phyloP scores from a whole-genome alignment of 306 rosid species.

The Potentilla sterilis region DNA sequence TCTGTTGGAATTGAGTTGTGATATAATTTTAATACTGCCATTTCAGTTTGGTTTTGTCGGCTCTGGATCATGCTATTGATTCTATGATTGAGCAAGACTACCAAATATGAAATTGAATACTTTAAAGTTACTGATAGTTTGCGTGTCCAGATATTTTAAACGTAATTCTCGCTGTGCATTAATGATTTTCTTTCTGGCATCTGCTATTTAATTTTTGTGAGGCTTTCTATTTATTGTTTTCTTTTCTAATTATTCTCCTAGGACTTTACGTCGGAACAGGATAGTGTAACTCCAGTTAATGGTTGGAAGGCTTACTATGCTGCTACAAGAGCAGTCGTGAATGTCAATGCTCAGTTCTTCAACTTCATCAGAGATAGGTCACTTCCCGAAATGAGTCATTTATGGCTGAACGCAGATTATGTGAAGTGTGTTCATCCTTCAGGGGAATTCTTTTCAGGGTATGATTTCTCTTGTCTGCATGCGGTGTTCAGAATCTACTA shows the following conservation, averaged over 20 bases:
- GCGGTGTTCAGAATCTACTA: not conserved
- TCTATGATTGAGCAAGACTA: not conserved
- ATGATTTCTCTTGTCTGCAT: conserved; percentile 21
- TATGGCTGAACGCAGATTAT: conserved; percentile 94
- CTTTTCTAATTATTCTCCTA: conserved; percentile 33
- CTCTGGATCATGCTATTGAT: not conserved
- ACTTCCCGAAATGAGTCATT: conserved; percentile 71
- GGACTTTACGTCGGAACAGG: conserved; percentile 97
- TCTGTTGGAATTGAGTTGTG: not conserved
- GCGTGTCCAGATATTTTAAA: not conserved
- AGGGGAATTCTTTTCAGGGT: conserved; percentile 95
- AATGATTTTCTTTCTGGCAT: not conserved
- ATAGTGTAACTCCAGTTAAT: conserved; percentile 63
- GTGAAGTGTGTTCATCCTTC: conserved; percentile 93
- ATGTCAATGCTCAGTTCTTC: conserved; percentile 76
- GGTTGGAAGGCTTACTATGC: conserved; percentile 99
- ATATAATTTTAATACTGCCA: not conserved
- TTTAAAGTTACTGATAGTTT: not conserved
- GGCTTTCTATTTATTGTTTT: conserved; percentile 11
- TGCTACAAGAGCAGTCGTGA: conserved; percentile 88
- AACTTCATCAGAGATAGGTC: conserved; percentile 77
- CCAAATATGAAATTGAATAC: not conserved
- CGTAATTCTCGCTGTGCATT: not conserved
- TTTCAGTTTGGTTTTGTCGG: not conserved
- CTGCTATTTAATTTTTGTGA: not conserved